phyloP scores from a whole-genome alignment of 2,329 filamentous ascomycete species.

The Phaeosphaeriaceae sp. region DNA sequence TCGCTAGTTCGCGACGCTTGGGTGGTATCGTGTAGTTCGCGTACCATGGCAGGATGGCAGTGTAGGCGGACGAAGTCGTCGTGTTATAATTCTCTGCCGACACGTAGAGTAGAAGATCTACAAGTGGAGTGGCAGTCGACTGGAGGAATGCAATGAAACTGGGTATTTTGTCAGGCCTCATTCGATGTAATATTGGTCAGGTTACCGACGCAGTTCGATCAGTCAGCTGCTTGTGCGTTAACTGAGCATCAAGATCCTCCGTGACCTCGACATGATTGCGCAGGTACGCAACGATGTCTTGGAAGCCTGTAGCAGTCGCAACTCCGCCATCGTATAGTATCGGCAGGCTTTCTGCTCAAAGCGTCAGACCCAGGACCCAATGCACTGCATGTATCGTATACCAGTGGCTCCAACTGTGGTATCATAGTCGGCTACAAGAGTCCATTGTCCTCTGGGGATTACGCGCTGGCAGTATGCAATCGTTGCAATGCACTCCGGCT shows the following conservation, averaged over 20 bases:
- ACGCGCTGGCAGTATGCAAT: constrained; percentile 76
- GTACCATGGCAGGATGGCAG: constrained; percentile 80
- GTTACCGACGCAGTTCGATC: constrained; percentile 51
- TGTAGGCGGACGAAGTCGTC: constrained; percentile 81
- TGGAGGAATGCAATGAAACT: constrained; percentile 71
- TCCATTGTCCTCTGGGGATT: constrained; percentile 60
- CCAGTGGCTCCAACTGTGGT: constrained; percentile 71
- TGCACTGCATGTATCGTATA: constrained; percentile 19
- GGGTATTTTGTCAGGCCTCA: background rate
- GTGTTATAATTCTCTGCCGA: constrained; percentile 86
- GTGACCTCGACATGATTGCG: constrained; percentile 32
- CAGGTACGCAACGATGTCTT: constrained; percentile 67
- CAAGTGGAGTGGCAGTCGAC: constrained; percentile 75
- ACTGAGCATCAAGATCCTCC: constrained; percentile 37
- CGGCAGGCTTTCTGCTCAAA: constrained; percentile 60
- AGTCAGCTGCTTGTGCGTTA: constrained; percentile 41
- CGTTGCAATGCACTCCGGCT: constrained; percentile 85
- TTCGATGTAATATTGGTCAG: background rate
- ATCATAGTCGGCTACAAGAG: constrained; percentile 59
- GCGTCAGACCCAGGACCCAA: constrained; percentile 6
- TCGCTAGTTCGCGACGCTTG: constrained; percentile 72
- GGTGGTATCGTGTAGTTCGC: constrained; percentile 87
- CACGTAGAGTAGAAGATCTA: constrained; percentile 89
- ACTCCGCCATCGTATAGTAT: constrained; percentile 61
- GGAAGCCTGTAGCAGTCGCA: constrained; percentile 67